Conservation (phyloP, 805 yeast species). For the Myxozyma melibiosi region DNA sequence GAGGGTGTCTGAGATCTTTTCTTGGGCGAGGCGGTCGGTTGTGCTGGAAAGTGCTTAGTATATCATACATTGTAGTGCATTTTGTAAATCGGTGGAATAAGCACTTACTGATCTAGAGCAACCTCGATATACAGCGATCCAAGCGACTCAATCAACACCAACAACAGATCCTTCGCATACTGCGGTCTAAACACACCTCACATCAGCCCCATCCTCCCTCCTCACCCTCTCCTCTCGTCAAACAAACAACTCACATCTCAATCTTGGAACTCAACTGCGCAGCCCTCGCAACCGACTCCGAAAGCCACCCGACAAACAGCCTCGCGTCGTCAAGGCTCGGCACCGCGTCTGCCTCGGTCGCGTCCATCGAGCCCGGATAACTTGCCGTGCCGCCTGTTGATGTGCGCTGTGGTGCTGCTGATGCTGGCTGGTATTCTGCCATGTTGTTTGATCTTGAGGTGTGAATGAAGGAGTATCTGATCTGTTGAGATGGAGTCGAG, state of each 20-base stretch:
- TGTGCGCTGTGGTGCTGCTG: background rate
- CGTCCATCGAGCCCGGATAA: background rate
- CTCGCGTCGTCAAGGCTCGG: slow-evolving; percentile 17
- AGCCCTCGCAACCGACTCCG: slow-evolving; percentile 22
- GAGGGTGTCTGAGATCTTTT: slow-evolving; percentile 2
- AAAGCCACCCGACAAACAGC: slow-evolving; percentile 16
- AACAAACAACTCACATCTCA: slow-evolving; percentile 14
- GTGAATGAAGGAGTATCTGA: too few species aligned
- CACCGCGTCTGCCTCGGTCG: slow-evolving; percentile 13
- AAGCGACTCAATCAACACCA: slow-evolving; percentile 18
- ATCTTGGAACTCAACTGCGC: slow-evolving; percentile 24
- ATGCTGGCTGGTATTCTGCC: slow-evolving; percentile 1
- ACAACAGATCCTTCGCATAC: slow-evolving; percentile 19
- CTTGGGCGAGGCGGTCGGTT: slow-evolving; percentile 10
- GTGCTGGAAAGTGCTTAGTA: background rate
- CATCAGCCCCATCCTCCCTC: background rate
- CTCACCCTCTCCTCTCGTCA: background rate
- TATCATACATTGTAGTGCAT: background rate
- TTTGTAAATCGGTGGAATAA: background rate
- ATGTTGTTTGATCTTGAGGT: background rate
- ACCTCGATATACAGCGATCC: slow-evolving; percentile 24
- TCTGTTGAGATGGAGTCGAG: too few species aligned
- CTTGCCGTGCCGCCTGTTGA: background rate
- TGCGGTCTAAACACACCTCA: slow-evolving; percentile 15
- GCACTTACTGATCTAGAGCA: slow-evolving; percentile 22